phyloP scores from a whole-genome alignment of 139 green algal genomes.

The Tetradesmus lagerheimii region DNA sequence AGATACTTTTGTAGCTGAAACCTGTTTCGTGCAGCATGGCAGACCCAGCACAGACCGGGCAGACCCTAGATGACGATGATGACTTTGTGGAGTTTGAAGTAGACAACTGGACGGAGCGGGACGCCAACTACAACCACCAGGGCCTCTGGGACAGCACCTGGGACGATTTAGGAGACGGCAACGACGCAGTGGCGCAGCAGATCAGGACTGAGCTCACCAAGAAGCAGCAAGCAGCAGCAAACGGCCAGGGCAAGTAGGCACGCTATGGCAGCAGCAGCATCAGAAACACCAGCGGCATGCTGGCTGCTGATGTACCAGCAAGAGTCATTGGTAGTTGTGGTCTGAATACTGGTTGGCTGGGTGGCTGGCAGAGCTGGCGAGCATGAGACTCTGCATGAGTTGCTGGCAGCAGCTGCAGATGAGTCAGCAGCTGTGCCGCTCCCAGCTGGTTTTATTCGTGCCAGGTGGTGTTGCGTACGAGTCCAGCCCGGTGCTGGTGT shows the following conservation, averaged over 20 bases:
- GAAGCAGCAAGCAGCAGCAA: constrained; percentile 20
- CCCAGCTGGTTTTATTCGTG: too few species aligned
- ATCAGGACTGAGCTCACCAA: constrained; percentile 32
- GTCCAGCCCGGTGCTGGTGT: too few species aligned
- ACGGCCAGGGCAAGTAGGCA: constrained; percentile 1
- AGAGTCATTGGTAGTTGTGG: too few species aligned
- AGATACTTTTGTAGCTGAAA: too few species aligned
- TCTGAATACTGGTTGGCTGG: too few species aligned
- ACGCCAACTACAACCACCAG: constrained; percentile 20
- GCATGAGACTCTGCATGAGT: too few species aligned
- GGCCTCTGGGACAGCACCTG: constrained; percentile 44
- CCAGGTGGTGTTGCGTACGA: too few species aligned
- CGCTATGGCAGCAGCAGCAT: neutral
- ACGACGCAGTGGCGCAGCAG: constrained; percentile 39
- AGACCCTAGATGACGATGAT: constrained; percentile 46
- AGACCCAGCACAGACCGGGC: constrained; percentile 32
- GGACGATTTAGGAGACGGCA: neutral
- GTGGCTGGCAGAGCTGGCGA: too few species aligned
- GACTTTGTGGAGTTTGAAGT: constrained; percentile 49
- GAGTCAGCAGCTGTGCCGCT: too few species aligned
- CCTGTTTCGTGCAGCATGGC: neutral
- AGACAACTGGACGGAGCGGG: constrained; percentile 20
- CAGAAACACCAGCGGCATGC: too few species aligned
- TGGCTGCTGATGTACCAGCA: too few species aligned
- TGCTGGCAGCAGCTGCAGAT: too few species aligned